These are phyloP conservation scores for Boletus sp. DNA, from an alignment of 768 basidiomycete genomes.

Conservation along the genomic window DNA sequence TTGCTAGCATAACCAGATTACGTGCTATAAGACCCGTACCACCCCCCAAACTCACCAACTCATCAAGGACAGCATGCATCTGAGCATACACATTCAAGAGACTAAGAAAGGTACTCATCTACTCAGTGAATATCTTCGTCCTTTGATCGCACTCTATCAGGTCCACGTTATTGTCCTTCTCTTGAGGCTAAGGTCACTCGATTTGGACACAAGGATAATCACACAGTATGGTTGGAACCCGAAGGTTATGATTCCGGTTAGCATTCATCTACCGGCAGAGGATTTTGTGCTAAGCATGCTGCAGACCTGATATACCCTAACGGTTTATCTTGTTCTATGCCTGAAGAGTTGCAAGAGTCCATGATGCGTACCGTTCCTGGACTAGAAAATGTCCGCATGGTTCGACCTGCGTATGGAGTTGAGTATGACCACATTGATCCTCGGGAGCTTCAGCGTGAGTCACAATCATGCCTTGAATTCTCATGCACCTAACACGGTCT, in stretches of 20 bases:
- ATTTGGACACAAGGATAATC: conserved; percentile 67
- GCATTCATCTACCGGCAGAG: neutral
- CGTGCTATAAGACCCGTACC: conserved; percentile 72
- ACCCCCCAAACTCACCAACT: conserved; percentile 71
- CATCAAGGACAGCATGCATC: conserved; percentile 72
- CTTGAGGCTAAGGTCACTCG: conserved; percentile 84
- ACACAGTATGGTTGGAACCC: conserved; percentile 87
- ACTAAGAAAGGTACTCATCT: conserved; percentile 69
- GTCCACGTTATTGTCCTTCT: conserved; percentile 90
- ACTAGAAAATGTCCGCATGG: conserved; percentile 80
- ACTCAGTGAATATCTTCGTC: neutral
- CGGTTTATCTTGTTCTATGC: conserved; percentile 84
- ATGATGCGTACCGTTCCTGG: conserved; percentile 87
- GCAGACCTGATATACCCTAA: conserved; percentile 87
- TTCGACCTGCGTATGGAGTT: conserved; percentile 86
- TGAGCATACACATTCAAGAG: conserved; percentile 84
- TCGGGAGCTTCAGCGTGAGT: conserved; percentile 70
- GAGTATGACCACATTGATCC: conserved; percentile 93
- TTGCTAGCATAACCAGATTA: conserved; percentile 67
- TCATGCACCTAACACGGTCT: neutral
- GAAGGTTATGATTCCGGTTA: conserved; percentile 88
- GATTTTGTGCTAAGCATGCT: neutral
- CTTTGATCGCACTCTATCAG: conserved; percentile 34
- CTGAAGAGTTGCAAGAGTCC: conserved; percentile 78
- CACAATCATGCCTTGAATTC: neutral